phyloP scores from a whole-genome alignment of 768 basidiomycete species.

The Kwoniella dejecticola region DNA sequence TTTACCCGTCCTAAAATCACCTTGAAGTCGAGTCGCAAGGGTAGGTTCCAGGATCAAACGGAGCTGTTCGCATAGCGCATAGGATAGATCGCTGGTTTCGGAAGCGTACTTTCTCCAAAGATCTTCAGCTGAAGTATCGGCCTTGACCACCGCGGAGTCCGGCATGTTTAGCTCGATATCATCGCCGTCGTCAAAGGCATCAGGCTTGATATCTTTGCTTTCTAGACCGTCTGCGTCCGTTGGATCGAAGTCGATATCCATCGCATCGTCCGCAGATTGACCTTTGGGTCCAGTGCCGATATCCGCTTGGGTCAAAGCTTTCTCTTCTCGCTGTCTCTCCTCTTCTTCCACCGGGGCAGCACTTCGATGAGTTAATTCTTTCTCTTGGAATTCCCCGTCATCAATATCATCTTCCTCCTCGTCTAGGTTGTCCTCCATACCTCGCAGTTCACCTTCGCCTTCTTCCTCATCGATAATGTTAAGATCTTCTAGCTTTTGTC shows the following conservation, averaged over 20 bases:
- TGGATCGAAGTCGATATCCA: slow-evolving; percentile 63
- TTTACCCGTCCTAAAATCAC: slow-evolving; percentile 97
- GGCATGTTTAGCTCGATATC: slow-evolving; percentile 62
- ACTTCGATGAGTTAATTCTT: slow-evolving; percentile 10
- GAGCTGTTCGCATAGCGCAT: slow-evolving; percentile 90
- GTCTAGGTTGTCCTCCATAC: slow-evolving; percentile 38
- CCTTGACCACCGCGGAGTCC: slow-evolving; percentile 62
- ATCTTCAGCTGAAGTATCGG: slow-evolving; percentile 60
- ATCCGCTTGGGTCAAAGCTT: slow-evolving; percentile 56
- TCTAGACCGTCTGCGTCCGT: slow-evolving; percentile 54
- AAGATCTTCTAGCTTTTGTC: slow-evolving; percentile 77
- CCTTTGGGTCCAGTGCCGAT: slow-evolving; percentile 29
- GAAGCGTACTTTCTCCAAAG: slow-evolving; percentile 93
- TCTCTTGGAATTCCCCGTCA: slow-evolving; percentile 16
- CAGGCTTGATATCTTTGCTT: slow-evolving; percentile 45
- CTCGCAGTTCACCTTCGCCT: slow-evolving; percentile 28
- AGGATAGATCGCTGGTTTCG: slow-evolving; percentile 86
- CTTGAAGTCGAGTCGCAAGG: slow-evolving; percentile 85
- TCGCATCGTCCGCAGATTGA: slow-evolving; percentile 26
- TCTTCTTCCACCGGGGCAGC: slow-evolving; percentile 17
- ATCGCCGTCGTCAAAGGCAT: slow-evolving; percentile 28
- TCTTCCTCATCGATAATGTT: slow-evolving; percentile 70
- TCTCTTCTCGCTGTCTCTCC: slow-evolving; percentile 42
- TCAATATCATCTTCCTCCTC: slow-evolving; percentile 24
- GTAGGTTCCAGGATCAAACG: slow-evolving; percentile 96